Evolutionary conservation across 2,329 filamentous ascomycete species (phyloP).

Genomic region (Tolypocladium endophyticum): DNA sequence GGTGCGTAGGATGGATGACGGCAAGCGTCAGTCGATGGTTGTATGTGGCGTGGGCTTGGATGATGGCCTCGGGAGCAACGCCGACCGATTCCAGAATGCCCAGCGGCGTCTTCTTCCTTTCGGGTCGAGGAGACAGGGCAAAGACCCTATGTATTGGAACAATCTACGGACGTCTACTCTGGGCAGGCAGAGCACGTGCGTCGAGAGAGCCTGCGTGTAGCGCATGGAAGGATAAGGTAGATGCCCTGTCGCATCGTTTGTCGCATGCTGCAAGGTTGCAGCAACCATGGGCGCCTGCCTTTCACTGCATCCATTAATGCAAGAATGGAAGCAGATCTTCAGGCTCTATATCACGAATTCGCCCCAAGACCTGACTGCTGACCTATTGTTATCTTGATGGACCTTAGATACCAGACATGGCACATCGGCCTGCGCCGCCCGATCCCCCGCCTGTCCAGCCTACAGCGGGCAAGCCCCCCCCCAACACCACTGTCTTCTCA

Average conservation of each 20-base stretch:
- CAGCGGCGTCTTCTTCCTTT: neutral
- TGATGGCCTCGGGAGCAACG: too few species aligned
- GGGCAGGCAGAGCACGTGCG: neutral
- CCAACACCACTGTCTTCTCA: neutral
- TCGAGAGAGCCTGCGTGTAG: neutral
- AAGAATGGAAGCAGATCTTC: neutral
- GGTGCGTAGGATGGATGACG: neutral
- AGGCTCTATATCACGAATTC: neutral
- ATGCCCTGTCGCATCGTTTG: neutral
- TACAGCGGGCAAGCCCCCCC: neutral
- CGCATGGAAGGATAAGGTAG: neutral
- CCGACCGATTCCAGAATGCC: neutral
- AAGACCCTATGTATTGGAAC: neutral
- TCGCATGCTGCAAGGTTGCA: neutral
- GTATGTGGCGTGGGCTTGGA: neutral
- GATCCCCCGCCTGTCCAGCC: neutral
- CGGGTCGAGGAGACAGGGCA: neutral
- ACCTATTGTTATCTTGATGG: too few species aligned
- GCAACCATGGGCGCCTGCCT: neutral
- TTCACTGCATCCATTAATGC: neutral
- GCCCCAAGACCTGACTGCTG: too few species aligned
- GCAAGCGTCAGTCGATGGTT: neutral
- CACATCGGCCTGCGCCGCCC: neutral
- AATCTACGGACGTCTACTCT: too few species aligned
- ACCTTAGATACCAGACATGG: too few species aligned